Percentiles rank a stretch among this genome's conserved stretches.
These are phyloP conservation scores for Strobilomyces dryophilus DNA, from an alignment of 768 basidiomycete species.

Conservation along the genomic window DNA sequence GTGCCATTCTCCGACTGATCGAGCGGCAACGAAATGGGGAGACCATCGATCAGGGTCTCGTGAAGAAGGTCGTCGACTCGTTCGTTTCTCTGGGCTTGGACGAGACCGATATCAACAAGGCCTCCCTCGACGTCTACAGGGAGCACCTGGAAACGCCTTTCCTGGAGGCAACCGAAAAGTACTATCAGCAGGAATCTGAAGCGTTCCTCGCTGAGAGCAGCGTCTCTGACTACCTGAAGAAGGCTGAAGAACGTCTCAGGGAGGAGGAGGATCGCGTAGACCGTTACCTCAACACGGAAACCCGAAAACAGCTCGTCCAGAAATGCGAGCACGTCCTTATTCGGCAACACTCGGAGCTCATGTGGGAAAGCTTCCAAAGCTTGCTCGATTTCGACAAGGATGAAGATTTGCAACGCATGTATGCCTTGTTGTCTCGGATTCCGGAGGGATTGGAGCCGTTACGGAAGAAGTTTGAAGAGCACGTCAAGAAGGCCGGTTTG, in stretches of 20 bases:
- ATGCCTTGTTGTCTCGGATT: constrained; percentile 85
- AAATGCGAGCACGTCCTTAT: constrained; percentile 94
- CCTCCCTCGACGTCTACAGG: constrained; percentile 90
- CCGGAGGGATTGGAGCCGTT: constrained; percentile 87
- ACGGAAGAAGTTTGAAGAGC: constrained; percentile 89
- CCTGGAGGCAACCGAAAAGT: constrained; percentile 82
- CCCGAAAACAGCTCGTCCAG: constrained; percentile 72
- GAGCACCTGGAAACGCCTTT: constrained; percentile 89
- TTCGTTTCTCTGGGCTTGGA: constrained; percentile 95
- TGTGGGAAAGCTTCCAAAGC: constrained; percentile 92
- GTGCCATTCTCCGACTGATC: constrained; percentile 83
- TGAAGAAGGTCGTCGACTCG: constrained; percentile 93
- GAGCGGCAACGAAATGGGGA: constrained; percentile 94
- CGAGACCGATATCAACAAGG: constrained; percentile 86
- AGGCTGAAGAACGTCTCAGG: constrained; percentile 85
- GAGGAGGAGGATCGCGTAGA: constrained; percentile 97
- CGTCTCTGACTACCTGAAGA: constrained; percentile 92
- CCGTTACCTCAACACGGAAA: constrained; percentile 85
- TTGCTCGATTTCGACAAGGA: constrained; percentile 91
- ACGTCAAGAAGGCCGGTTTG: constrained; percentile 88
- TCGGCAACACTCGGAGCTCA: constrained; percentile 72
- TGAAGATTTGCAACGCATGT: constrained; percentile 94
- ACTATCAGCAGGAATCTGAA: constrained; percentile 90
- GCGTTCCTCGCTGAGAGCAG: constrained; percentile 84
- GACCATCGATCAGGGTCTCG: constrained; percentile 84